Percentiles rank a stretch among this genome's conserved stretches.
These are phyloP conservation scores for Lichenothelia convexa DNA, from an alignment of 495 filamentous ascomycete species.

Conservation along the genomic window DNA sequence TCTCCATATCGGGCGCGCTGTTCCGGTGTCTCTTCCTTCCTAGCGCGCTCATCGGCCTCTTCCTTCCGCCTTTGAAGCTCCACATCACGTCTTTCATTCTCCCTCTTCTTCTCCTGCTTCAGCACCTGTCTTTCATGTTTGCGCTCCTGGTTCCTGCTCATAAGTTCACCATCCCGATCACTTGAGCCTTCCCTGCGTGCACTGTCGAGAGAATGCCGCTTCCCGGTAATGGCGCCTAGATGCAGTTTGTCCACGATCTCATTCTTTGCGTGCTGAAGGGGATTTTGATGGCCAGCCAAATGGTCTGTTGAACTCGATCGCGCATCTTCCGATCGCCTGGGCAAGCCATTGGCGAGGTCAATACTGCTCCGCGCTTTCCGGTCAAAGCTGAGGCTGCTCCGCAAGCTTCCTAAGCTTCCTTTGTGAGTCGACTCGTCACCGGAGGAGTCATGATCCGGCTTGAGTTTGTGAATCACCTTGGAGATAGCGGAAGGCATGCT, in stretches of 20 bases:
- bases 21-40: constrained; percentile 19
- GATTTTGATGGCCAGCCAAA: not conserved
- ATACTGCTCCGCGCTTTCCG: constrained; percentile 2
- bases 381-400: constrained; percentile 7
- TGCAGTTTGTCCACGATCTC: constrained; percentile 15
- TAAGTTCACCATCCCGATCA: constrained; percentile 16
- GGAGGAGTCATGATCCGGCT: constrained; percentile 9
- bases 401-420: constrained; percentile 9
- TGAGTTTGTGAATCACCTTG: constrained; percentile 20
- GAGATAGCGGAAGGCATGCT: constrained; percentile 20
- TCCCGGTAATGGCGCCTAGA: no score
- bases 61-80: constrained; percentile 15
- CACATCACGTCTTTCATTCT: constrained; percentile 14
- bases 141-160: constrained; percentile 22
- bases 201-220: no score
- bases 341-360: constrained; percentile 1
- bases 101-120: constrained; percentile 16
- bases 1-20: constrained; percentile 18
- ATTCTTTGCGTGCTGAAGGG: constrained; percentile 10
- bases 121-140: constrained; percentile 21
- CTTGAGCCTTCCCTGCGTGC: constrained; percentile 4
- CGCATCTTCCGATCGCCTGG: not conserved
- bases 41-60: constrained; percentile 17
- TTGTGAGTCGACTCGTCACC: constrained; percentile 13
- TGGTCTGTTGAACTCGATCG: not conserved